Evolutionary conservation across 1,139 yeast genomes (phyloP), one percentile per base, ranked within the genome.

Genomic region (Arxiozyma heterogenica): DNA sequence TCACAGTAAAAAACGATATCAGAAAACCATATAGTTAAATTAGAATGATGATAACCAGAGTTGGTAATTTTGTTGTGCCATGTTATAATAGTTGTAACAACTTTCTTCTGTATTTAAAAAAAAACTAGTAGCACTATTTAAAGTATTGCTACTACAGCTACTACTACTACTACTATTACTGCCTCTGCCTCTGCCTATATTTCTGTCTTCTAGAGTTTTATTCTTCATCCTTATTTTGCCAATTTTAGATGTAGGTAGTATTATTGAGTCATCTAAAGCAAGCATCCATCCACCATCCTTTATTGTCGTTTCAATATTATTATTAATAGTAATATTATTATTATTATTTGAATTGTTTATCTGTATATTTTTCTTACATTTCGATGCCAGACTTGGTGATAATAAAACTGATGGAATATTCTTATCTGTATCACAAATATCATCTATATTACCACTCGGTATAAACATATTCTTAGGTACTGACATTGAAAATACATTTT

Each of bases 61-160:
- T 53, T 61, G 56, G 56, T 63, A 63, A 53, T 63, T 63, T 53
- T 62, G 64, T 53, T 61, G 65, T 17, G 65, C 63, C n/a, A 61
- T 58, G 44, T 46, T 46, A 20, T 46, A 46, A 21, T 46, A 34
- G 11, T 46, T 46, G 7, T 46, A 23, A 11, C 49, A 34, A 18
- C n/a, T 34, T 17, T 41, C 42, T 8, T 46, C 42, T 2, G 21
- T 46, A 44, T 18, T 44, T 25, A 25, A 18, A 18, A 9, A 25
- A 11, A n/a, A 25, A 17, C 9, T 25, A 15, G 48, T 30, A 45
- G 18, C 41, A 18, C 17, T 30, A 41, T 18, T 18, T 4, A 22
- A 17, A 22, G 22, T 20, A 30, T 7, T 45, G 17, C 4, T 20
- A 30, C 15, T 34, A 20, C 30, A 2, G 8, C 30, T 27, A 27